phyloP scores from a whole-genome alignment of 2,329 filamentous ascomycete species.

The Colletotrichum echinochloae region DNA sequence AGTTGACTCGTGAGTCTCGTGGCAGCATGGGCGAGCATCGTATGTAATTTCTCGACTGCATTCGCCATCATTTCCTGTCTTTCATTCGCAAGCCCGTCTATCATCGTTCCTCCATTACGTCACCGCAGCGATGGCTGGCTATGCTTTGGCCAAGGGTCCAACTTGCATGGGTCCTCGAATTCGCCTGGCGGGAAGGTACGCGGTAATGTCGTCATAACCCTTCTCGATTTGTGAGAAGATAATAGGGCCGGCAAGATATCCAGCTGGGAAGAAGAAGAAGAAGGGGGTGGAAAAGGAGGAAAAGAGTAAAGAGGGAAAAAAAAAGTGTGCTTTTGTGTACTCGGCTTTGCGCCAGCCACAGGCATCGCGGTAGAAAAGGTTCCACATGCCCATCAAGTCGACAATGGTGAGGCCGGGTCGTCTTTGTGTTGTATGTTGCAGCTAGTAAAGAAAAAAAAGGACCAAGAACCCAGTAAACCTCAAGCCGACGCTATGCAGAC shows the following conservation, averaged over 20 bases:
- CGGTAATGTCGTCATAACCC: constrained; percentile 26
- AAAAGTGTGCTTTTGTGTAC: background rate
- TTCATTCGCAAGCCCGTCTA: constrained; percentile 23
- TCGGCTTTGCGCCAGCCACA: constrained; percentile 9
- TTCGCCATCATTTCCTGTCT: constrained; percentile 10
- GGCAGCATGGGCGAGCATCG: background rate
- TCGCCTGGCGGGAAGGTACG: constrained; percentile 11
- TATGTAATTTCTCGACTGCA: constrained; percentile 1
- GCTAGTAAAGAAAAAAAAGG: constrained; percentile 26
- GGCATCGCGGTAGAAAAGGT: background rate
- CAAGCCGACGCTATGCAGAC: constrained; percentile 43
- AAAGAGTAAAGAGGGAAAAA: background rate
- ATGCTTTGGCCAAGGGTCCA: constrained; percentile 11
- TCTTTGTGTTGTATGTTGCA: constrained; percentile 39
- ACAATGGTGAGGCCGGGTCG: constrained; percentile 4
- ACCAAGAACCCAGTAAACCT: constrained; percentile 23
- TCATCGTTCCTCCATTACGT: constrained; percentile 26
- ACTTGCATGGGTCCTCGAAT: background rate
- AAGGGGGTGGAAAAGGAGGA: background rate
- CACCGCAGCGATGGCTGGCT: constrained; percentile 1
- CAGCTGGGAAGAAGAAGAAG: background rate
- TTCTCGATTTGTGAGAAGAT: constrained; percentile 16
- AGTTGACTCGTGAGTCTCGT: background rate
- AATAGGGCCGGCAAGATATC: constrained; percentile 7
- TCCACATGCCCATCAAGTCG: constrained; percentile 6